Conservation (phyloP, 768 basidiomycete genomes). For the Hemileccinum rubropunctum region DNA sequence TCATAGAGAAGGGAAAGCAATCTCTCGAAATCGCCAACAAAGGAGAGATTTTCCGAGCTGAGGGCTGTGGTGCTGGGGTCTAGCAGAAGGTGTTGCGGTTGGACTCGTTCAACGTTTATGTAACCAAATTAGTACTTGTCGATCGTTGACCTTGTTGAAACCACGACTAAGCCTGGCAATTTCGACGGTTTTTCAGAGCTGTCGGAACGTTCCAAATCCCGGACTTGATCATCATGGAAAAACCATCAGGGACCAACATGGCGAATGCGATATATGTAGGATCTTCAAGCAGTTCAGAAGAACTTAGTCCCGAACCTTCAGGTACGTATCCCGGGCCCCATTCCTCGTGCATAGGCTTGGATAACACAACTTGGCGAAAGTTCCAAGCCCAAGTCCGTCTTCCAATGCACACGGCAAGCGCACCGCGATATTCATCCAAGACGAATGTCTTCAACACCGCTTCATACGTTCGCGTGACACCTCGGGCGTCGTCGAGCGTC, state of each 20-base stretch:
- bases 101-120: too few relatives aligned
- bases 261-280: not conserved
- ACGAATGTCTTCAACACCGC: constrained; percentile 67
- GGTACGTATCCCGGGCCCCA: not conserved
- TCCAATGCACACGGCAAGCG: constrained; percentile 6
- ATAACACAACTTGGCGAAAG: not conserved
- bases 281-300: not conserved
- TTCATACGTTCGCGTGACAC: constrained; percentile 77
- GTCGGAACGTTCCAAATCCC: not conserved
- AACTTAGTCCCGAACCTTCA: not conserved
- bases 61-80: too few relatives aligned
- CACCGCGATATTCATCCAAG: constrained; percentile 53
- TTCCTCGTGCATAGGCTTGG: not conserved
- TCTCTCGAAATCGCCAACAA: too few relatives aligned
- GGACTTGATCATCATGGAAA: not conserved
- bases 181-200: not conserved
- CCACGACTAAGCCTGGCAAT: too few relatives aligned
- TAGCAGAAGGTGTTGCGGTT: too few relatives aligned
- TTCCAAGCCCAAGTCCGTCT: not conserved
- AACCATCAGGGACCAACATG: not conserved
- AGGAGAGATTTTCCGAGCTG: too few relatives aligned
- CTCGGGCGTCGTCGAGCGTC: constrained; percentile 83
- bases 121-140: too few relatives aligned
- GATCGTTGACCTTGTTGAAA: too few relatives aligned
- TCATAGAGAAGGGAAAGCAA: too few relatives aligned